Base-by-base conservation (phyloP, 78 protist species). In the Diacronema lutheri region DNA sequence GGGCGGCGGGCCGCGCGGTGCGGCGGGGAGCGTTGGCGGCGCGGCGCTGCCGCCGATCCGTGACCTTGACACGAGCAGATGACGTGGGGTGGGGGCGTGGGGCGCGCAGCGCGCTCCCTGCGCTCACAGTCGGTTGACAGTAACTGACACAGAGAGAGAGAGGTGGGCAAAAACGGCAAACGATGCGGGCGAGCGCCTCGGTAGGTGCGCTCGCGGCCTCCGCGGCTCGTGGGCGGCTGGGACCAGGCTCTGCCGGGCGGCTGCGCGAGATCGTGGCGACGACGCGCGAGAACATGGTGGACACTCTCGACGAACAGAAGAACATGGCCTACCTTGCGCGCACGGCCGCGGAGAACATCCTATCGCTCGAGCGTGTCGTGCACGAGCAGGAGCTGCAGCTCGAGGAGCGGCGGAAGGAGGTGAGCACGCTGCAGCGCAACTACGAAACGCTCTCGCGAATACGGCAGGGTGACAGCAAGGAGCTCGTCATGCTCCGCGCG, bases 381-480 rank as follows among this genome's bases (percentile, higher is more conserved):
- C 37, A 69, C 41, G 29, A 20, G 23, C 44, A 69, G 35, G 77
- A 69, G n/a, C 4, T 10, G 55, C 41, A 69, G 77, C 46, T 69
- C 35, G 55, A 6, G 35, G 56, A 69, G 57, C 37, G 19, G 25
- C 0, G 14, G 21, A 46, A 69, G 37, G 41, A 69, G 56, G 7
- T 10, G 5, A 31, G 20, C 56, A 46, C 77, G 46, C 55, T 69
- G 20, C 77, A 69, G 77, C 46, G 77, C 31, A 69, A 69, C 55
- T 69, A 69, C 31, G 77, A 69, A 56, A 69, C 77, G 56, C 77
- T 69, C 77, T 16, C 77, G 77, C 46, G 77, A n/a, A 69, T 69
- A 23, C 12, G 77, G 50, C 77, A 40, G 1, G 77, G 41, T 0
- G 77, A 69, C 77, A 44, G 38, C 21, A 14, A 23, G 26, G 77